phyloP scores from a whole-genome alignment of 352 stramenopile species.

The Elongisporangium senticosum region DNA sequence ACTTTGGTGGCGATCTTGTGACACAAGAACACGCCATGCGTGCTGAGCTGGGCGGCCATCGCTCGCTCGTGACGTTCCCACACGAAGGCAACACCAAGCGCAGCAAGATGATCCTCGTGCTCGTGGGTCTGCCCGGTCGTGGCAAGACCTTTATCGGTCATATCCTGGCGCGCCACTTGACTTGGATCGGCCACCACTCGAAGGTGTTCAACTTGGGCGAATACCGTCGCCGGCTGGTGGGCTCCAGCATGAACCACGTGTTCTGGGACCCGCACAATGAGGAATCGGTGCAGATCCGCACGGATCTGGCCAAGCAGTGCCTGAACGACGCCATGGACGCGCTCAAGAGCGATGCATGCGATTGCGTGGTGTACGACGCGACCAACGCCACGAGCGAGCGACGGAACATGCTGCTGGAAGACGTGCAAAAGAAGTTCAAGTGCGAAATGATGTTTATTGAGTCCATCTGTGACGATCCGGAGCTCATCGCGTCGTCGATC shows the following conservation, averaged over 20 bases:
- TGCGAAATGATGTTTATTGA: constrained; percentile 84
- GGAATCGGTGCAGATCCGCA: constrained; percentile 60
- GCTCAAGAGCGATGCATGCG: constrained; percentile 60
- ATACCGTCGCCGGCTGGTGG: constrained; percentile 65
- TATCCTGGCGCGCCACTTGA: constrained; percentile 75
- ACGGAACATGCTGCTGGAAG: constrained; percentile 46
- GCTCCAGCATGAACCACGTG: constrained; percentile 63
- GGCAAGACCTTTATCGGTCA: constrained; percentile 86
- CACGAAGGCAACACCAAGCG: constrained; percentile 26
- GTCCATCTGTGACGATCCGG: constrained; percentile 64
- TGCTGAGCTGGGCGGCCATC: constrained; percentile 63
- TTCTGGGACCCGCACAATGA: constrained; percentile 82
- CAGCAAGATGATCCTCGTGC: constrained; percentile 76
- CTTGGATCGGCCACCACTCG: constrained; percentile 81
- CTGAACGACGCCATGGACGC: constrained; percentile 65
- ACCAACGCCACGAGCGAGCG: constrained; percentile 78
- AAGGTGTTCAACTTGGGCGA: constrained; percentile 82
- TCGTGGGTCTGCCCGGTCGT: constrained; percentile 68
- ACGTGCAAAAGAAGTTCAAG: constrained; percentile 57
- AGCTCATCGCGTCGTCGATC: constrained; percentile 74
- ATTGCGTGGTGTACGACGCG: constrained; percentile 80
- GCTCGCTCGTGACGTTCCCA: constrained; percentile 42
- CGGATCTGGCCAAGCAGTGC: constrained; percentile 61
- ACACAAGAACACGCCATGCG: constrained; percentile 74
- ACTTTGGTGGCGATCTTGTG: constrained; percentile 81